phyloP scores from a whole-genome alignment of 345 rosid species.

The Microcos paniculata region DNA sequence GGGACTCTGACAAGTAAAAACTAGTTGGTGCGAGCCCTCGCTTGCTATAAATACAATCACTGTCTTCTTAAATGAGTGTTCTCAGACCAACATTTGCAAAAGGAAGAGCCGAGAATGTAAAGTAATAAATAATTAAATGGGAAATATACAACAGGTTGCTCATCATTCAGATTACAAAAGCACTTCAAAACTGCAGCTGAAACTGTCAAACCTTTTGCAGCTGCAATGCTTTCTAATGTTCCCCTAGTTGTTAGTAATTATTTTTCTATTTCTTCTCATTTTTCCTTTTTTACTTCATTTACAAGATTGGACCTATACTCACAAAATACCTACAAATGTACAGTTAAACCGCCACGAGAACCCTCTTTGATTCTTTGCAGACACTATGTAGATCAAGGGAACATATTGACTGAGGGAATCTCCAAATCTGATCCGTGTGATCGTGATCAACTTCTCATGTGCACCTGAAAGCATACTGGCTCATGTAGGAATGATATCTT shows the following conservation, averaged over 20 bases:
- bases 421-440: neutral
- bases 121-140: neutral
- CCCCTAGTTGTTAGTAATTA: constrained; percentile 15
- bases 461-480: neutral
- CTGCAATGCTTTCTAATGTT: constrained; percentile 17
- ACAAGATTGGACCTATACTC: constrained; percentile 41
- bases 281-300: constrained; percentile 14
- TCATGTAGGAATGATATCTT: constrained; percentile 1
- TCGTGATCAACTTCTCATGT: neutral
- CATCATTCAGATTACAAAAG: neutral
- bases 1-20: too few species aligned
- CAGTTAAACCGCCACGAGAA: constrained; percentile 28
- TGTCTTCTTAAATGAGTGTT: too few species aligned
- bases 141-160: neutral
- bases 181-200: constrained; percentile 44
- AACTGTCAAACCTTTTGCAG: constrained; percentile 18
- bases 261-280: constrained; percentile 20
- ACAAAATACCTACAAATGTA: constrained; percentile 65
- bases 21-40: too few species aligned
- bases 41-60: too few species aligned
- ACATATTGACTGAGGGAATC: neutral
- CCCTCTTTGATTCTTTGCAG: constrained; percentile 20
- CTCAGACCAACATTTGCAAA: too few species aligned
- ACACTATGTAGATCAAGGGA: neutral
- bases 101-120: neutral